A percentile compares a stretch with the other conserved stretches of the same genome.
Conservation (phyloP, 2,329 filamentous ascomycete genomes). For the Colletotrichum cereale region DNA sequence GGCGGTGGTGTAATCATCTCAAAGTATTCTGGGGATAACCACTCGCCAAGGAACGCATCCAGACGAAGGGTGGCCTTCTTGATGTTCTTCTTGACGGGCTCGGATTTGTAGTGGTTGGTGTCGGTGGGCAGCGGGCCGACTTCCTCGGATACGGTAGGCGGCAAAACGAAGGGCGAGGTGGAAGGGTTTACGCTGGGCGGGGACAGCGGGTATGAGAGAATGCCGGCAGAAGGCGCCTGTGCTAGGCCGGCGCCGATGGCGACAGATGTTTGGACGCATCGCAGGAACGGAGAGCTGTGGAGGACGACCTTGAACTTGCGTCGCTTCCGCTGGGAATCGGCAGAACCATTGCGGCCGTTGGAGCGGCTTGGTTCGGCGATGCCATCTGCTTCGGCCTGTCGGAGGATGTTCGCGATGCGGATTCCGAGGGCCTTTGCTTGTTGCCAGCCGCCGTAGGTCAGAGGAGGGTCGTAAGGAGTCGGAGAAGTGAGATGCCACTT, state of each 20-base stretch:
- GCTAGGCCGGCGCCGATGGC: slow-evolving; percentile 89
- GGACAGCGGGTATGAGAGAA: slow-evolving; percentile 49
- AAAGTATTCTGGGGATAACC: slow-evolving; percentile 94
- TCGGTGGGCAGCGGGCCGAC: slow-evolving; percentile 32
- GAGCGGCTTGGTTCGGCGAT: slow-evolving; percentile 45
- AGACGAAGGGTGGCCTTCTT: slow-evolving; percentile 78
- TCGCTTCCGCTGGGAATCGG: slow-evolving; percentile 55
- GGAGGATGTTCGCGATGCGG: slow-evolving; percentile 82
- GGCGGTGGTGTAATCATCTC: slow-evolving; percentile 92
- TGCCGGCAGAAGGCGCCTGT: slow-evolving; percentile 61
- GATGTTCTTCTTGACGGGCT: slow-evolving; percentile 46
- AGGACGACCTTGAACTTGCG: slow-evolving; percentile 83
- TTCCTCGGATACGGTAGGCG: slow-evolving; percentile 32
- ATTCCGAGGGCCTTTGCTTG: slow-evolving; percentile 86
- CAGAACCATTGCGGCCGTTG: slow-evolving; percentile 42
- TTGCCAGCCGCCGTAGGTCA: slow-evolving; percentile 94
- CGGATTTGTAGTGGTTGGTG: slow-evolving; percentile 27
- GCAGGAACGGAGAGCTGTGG: slow-evolving; percentile 92
- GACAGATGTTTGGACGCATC: slow-evolving; percentile 93
- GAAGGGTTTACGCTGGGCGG: slow-evolving; percentile 43
- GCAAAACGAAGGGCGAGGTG: slow-evolving; percentile 31
- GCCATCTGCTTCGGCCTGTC: slow-evolving; percentile 62
- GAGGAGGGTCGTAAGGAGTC: slow-evolving; percentile 93
- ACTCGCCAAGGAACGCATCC: slow-evolving; percentile 95
- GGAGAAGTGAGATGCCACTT: slow-evolving; percentile 95